Base-by-base conservation (phyloP, 2,329 filamentous ascomycete genomes). In the Sporothrix protearum region DNA sequence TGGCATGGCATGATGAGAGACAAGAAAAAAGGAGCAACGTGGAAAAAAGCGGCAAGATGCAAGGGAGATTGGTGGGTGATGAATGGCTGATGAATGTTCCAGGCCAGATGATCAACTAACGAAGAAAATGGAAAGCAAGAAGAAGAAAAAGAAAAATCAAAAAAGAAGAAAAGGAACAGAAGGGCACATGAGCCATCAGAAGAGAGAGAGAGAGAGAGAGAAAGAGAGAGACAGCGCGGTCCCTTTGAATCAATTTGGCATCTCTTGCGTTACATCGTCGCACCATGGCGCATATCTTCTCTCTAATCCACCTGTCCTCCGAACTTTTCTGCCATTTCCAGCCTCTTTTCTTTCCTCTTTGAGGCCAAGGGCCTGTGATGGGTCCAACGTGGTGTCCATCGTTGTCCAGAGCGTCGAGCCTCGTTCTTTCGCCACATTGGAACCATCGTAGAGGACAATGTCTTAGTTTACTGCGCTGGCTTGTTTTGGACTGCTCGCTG, bases 231-330 rank as follows among this genome's bases (percentile, higher is more conserved):
- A 51, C 47, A 36, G 22, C 19, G 28, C 10, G 64, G 64, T 68
- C 64, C 64, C 64, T 68, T 68, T 68, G 47, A 36, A 51, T 53
- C 25, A n/a, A 12, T 14, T 53, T 25, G 25, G 49, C 49, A 53
- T 51, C 10, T 7, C 28, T 49, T 53, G 64, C 30, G 64, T 68
- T 68, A 68, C 64, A 68, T 68, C 64, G 64, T n/a, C 28, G 45
- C 64, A 36, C 45, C 16, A 12, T 66, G 45, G 63, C 42, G 63
- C 45, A 30, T 53, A 36, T 25, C 45, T 51, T 53, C 22, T 53
- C n/a, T 53, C 22, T 53, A 9, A 53, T 53, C 14, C 14, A 22
- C 49, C 45, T 51, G 30, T n/a, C 45, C n/a, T 33, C 3, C 22
- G 22, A 9, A 3, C 14, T 49, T 16, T 64, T 25, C 39, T 42